A percentile compares a stretch with the other conserved stretches of the same genome.
These are phyloP conservation scores for Metschnikowia corniflorae DNA, from an alignment of 805 yeast genomes.

Conservation along the genomic window DNA sequence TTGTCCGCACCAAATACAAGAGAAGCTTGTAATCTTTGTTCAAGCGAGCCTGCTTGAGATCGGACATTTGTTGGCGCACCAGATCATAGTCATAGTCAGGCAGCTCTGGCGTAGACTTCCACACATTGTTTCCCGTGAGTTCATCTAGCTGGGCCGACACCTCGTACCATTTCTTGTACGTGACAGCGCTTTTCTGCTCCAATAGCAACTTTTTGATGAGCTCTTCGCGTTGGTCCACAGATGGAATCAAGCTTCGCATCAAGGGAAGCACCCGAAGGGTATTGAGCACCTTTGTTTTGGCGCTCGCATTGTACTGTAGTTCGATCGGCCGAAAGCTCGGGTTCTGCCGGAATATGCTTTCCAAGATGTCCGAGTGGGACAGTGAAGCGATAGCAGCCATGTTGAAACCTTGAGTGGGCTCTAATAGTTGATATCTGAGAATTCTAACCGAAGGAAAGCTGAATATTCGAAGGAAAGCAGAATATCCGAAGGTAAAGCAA, in stretches of 20 bases:
- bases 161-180: conserved; percentile 63
- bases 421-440: too few relatives aligned
- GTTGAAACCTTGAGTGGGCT: too few relatives aligned
- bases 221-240: conserved; percentile 11
- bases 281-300: conserved; percentile 9
- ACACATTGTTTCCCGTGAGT: conserved; percentile 56
- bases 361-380: conserved; percentile 16
- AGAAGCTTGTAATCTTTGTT: conserved; percentile 56
- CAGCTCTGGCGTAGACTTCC: conserved; percentile 67
- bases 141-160: conserved; percentile 63
- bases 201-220: conserved; percentile 23
- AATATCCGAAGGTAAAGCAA: too few relatives aligned
- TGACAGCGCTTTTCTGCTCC: conserved; percentile 34
- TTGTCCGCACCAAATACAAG: conserved; percentile 74
- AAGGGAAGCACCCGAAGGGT: conserved; percentile 14
- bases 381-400: conserved; percentile 7
- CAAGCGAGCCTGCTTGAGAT: conserved; percentile 57
- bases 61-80: conserved; percentile 48
- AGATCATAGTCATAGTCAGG: conserved; percentile 71
- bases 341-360: conserved; percentile 13
- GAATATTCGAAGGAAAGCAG: too few relatives aligned
- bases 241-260: conserved; percentile 11
- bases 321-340: conserved; percentile 12
- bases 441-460: too few relatives aligned
- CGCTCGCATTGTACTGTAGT: conserved; percentile 8